These are phyloP conservation scores for Hemileccinum rubropunctum DNA, from an alignment of 768 basidiomycete species.

Conservation along the genomic window DNA sequence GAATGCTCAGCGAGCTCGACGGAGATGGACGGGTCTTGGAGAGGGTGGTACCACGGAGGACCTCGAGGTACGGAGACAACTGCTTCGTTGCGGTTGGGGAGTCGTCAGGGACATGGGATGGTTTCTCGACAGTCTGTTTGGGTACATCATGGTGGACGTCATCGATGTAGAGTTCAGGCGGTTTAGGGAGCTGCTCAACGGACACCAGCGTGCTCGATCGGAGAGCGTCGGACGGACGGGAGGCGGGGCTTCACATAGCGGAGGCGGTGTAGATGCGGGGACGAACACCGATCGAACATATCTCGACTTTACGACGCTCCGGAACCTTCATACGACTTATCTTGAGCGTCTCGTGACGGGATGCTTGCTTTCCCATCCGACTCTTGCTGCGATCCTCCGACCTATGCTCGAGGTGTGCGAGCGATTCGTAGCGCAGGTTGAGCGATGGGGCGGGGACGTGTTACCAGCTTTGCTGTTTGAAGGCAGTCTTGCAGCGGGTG, in stretches of 20 bases:
- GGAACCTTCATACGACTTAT: conserved; percentile 78
- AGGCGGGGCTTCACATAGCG: conserved; percentile 3
- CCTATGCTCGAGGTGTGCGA: conserved; percentile 82
- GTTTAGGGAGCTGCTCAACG: conserved; percentile 58
- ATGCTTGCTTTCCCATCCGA: conserved; percentile 68
- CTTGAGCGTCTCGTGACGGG: conserved; percentile 77
- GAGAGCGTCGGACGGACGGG: conserved; percentile 17
- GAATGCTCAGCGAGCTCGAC: conserved; percentile 77
- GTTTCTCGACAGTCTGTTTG: conserved; percentile 82
- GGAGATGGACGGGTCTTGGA: conserved; percentile 82
- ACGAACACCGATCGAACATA: conserved; percentile 30
- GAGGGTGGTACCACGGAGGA: conserved; percentile 84
- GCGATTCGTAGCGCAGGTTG: conserved; percentile 82
- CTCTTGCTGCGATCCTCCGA: conserved; percentile 59
- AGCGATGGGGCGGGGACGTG: conserved; percentile 91
- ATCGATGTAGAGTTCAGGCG: conserved; percentile 79
- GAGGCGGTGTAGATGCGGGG: conserved; percentile 15
- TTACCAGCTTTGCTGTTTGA: conserved; percentile 81
- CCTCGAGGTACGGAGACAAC: conserved; percentile 54
- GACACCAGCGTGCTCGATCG: conserved; percentile 17
- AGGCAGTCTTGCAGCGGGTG: conserved; percentile 60
- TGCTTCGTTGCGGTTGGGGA: conserved; percentile 83
- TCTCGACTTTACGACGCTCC: conserved; percentile 85
- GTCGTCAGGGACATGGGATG: conserved; percentile 86
- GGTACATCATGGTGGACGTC: conserved; percentile 89